phyloP scores from a whole-genome alignment of 306 rosid genomes.

The Quercus mongolica region DNA sequence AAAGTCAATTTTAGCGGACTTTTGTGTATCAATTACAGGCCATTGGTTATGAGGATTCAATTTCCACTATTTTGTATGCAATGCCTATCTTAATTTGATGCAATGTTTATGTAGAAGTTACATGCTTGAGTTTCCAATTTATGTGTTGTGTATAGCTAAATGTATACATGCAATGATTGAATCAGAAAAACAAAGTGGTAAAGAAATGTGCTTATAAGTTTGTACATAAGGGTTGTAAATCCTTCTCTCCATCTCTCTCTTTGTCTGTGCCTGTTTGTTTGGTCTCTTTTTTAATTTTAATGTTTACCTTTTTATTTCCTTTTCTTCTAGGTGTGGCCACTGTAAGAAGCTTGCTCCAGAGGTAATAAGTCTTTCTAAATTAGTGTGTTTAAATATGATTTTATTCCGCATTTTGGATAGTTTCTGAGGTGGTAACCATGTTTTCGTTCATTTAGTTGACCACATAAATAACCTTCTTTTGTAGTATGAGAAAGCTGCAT shows the following conservation, averaged over 20 bases:
- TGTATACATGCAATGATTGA: too few relatives aligned
- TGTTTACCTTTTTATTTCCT: background rate
- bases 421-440: background rate
- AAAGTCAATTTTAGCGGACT: too few relatives aligned
- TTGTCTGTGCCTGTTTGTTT: too few relatives aligned
- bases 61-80: too few relatives aligned
- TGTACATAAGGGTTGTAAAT: background rate
- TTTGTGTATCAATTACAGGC: too few relatives aligned
- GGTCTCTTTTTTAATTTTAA: background rate
- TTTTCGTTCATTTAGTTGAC: background rate
- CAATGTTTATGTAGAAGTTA: too few relatives aligned
- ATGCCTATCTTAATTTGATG: too few relatives aligned
- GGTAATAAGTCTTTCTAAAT: slow-evolving; percentile 39
- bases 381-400: background rate
- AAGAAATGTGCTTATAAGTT: background rate
- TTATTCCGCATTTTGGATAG: background rate
- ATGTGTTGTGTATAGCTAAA: too few relatives aligned
- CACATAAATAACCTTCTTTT: background rate
- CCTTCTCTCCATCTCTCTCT: background rate
- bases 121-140: too few relatives aligned
- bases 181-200: background rate
- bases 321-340: slow-evolving; percentile 85
- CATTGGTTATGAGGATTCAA: too few relatives aligned
- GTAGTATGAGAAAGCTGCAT: slow-evolving; percentile 88
- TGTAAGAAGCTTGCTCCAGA: slow-evolving; percentile 93